phyloP scores from a whole-genome alignment of 257 asterid species.

The Solanum sparsipilum region DNA sequence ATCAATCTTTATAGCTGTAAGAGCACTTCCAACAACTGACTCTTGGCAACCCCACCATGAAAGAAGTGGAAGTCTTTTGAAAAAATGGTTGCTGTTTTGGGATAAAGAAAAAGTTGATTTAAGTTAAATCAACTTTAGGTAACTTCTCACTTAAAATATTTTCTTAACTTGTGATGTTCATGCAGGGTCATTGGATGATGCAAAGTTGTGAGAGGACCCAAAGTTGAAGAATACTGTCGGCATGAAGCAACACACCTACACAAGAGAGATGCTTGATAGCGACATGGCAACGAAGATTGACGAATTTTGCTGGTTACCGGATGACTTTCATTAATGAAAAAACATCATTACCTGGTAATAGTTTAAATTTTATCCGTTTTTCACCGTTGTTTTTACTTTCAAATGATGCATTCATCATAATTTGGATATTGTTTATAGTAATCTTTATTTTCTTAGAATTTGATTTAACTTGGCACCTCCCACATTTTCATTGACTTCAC shows the following conservation, averaged over 20 bases:
- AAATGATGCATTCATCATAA: slow-evolving; percentile 10
- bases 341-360: slow-evolving; percentile 18
- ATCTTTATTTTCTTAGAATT: neutral
- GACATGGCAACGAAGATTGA: slow-evolving; percentile 36
- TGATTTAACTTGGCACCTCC: neutral
- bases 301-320: slow-evolving; percentile 14
- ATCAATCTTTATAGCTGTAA: slow-evolving; percentile 11
- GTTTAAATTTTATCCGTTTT: neutral
- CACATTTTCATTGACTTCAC: neutral
- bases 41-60: slow-evolving; percentile 20
- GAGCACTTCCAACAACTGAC: slow-evolving; percentile 7
- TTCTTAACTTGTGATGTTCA: slow-evolving; percentile 21
- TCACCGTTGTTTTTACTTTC: neutral
- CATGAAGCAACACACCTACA: slow-evolving; percentile 22
- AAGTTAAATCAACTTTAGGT: slow-evolving; percentile 16
- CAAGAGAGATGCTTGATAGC: slow-evolving; percentile 40
- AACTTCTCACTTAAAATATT: slow-evolving; percentile 26
- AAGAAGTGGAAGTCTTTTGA: slow-evolving; percentile 26
- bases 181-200: slow-evolving; percentile 32
- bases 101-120: slow-evolving; percentile 10
- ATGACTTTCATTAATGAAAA: slow-evolving; percentile 11
- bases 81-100: slow-evolving; percentile 28
- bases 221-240: slow-evolving; percentile 35
- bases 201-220: slow-evolving; percentile 40
- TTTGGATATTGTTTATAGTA: neutral